phyloP scores from a whole-genome alignment of 805 yeast genomes.

The Lachancea kluyveri region DNA sequence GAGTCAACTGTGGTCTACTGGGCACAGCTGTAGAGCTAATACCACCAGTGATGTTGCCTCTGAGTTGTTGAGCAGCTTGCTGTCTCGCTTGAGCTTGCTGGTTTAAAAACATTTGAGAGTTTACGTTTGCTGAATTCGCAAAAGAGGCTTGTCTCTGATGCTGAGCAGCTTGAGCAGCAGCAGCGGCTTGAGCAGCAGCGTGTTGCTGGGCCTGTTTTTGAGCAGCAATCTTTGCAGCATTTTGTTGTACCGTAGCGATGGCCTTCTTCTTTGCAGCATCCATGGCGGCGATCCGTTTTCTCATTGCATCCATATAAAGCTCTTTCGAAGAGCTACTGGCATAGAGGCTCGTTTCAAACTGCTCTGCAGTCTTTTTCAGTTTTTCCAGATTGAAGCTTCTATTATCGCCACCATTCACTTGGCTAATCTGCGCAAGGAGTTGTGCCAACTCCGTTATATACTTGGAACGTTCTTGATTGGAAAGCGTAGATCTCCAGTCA shows the following conservation, averaged over 20 bases:
- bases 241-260: constrained; percentile 10
- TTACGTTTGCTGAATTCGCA: constrained; percentile 22
- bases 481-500: constrained; percentile 12
- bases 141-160: constrained; percentile 14
- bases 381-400: constrained; percentile 33
- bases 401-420: constrained; percentile 29
- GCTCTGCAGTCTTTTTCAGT: constrained; percentile 54
- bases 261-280: constrained; percentile 31
- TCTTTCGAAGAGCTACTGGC: constrained; percentile 50
- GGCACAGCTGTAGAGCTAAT: constrained; percentile 4
- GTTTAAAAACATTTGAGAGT: constrained; percentile 35
- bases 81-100: constrained; percentile 50
- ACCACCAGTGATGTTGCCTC: constrained; percentile 14
- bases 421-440: constrained; percentile 31
- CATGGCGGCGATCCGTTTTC: constrained; percentile 38
- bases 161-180: constrained; percentile 14
- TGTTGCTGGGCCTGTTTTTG: constrained; percentile 27
- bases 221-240: constrained; percentile 18
- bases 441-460: constrained; percentile 29
- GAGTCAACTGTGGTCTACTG: constrained; percentile 19
- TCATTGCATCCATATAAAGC: constrained; percentile 48
- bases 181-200: too few relatives aligned
- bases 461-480: constrained; percentile 26
- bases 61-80: constrained; percentile 42
- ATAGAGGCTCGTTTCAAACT: constrained; percentile 62